Conservation (phyloP, 805 yeast genomes). For the Scheffersomyces stipitis region DNA sequence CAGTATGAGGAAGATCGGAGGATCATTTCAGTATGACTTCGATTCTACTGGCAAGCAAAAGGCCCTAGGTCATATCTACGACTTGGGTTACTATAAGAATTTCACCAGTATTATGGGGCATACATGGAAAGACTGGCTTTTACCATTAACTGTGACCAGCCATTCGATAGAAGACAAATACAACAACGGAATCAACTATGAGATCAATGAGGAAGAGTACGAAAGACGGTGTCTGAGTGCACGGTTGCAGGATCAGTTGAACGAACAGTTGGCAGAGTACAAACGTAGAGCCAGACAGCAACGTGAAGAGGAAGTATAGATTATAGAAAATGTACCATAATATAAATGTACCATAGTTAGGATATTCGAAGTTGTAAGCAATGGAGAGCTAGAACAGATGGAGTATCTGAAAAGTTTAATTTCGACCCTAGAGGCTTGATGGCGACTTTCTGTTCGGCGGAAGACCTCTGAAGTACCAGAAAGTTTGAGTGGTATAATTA, state of each 20-base stretch:
- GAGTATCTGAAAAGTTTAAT: no score
- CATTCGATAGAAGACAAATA: slow-evolving; percentile 15
- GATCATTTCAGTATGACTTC: slow-evolving; percentile 30
- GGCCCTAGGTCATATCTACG: slow-evolving; percentile 66
- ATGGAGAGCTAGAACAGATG: no score
- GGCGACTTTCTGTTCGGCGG: no score
- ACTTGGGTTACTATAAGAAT: slow-evolving; percentile 64
- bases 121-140: slow-evolving; percentile 62
- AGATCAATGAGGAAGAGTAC: slow-evolving; percentile 43
- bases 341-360: no score
- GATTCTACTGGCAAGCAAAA: slow-evolving; percentile 42
- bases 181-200: slow-evolving; percentile 53
- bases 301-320: not conserved
- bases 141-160: slow-evolving; percentile 49
- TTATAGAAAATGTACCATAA: no score
- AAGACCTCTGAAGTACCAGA: no score
- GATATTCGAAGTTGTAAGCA: no score
- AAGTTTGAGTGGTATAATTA: no score
- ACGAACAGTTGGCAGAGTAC: slow-evolving; percentile 34
- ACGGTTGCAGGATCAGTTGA: slow-evolving; percentile 45
- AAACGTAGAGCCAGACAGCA: slow-evolving; percentile 2
- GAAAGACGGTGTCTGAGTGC: slow-evolving; percentile 41
- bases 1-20: slow-evolving; percentile 36
- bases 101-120: slow-evolving; percentile 76
- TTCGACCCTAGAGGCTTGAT: no score